Evolutionary conservation across 2,329 filamentous ascomycete genomes (phyloP), one percentile per base, ranked within the genome.

Genomic region (Zasmidium citrigriseum): DNA sequence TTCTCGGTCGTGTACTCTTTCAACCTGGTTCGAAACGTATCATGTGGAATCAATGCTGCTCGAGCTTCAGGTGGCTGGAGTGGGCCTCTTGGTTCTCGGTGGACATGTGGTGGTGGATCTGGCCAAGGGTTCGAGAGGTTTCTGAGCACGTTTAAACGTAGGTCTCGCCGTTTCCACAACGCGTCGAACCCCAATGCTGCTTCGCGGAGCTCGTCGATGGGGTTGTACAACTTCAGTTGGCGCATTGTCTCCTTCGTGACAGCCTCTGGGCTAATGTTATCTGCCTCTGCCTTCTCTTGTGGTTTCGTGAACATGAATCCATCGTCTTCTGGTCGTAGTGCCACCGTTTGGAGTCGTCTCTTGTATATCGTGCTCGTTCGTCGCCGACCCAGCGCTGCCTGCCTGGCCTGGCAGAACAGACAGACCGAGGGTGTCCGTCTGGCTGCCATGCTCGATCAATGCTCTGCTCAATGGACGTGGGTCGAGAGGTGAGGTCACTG

Each of bases 71-170:
- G 63, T 3, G 65, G 50, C 12, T 21, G 34, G 14, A 49, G 57
- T 20, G 24, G 49, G 14, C 47, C 23, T 57, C 27, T 38, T 53
- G n/a, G 11, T 29, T 29, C 4, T 18, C n/a, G 21, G 48, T 45
- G 52, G 9, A 34, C 20, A 11, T 56, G 53, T 14, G 58, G 60
- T 49, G 60, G 55, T 25, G 38, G 16, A 11, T 60, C 45, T 4
- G 62, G 68, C 57, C 58, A 70, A 24, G 69, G 66, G 44, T 71
- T 71, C 10, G 64, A 67, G 14, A 72, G 62, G 2, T 51, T 60
- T 14, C 62, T 61, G 18, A 72, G 55, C 1, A 64, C 57, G 22
- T 57, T 49, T 2, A 67, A 22, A 4, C 70, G 65, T 29, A 55
- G 47, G 44, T 69, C 67, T 49, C 62, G 59, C 4, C 50, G 51